Evolutionary conservation across 2,329 filamentous ascomycete genomes (phyloP), one percentile per base, ranked within the genome.

Genomic region (Xylariaceae sp.): DNA sequence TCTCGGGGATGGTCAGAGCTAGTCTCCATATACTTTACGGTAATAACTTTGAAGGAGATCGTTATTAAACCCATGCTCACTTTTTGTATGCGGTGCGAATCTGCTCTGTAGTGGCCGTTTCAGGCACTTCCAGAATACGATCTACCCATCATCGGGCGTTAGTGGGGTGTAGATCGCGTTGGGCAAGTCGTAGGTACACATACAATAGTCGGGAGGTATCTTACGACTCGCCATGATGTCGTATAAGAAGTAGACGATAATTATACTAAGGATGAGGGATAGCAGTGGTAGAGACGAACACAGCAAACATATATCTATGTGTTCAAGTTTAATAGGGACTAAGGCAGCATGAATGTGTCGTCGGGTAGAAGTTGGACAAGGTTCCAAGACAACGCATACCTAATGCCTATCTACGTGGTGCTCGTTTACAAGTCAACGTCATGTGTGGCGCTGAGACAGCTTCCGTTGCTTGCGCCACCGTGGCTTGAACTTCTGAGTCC

Each of bases 31-130:
- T 39, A 39, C 34, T 40, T 35, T 26, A 39, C 4, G 42, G 19
- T 19, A 19, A 19, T 30, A 29, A 7, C 6, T 12, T 6, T 8
- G 8, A 8, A 5, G 32, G 32, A 8, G 32, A 34, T 34, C 8
- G 32, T 6, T 34, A 11, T 11, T 32, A n/a, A 1, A n/a, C 5
- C n/a, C 3, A 2, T 27, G 48, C 69, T 50, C 67, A 89, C 87
- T 87, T 87, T 71, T 99, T 99, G 78, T 97, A 99, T 49, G 91
- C 94, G 78, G 89, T 88, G 64, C 92, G 88, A 68, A 99, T 86
- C 70, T 97, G 88, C 66, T 91, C 84, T 56, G 85, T 83, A 0
- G 84, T 87, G 35, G 92, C 91, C 63, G 80, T 86, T 37, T 89
- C 80, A 50, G 85, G 70, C 57, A 96, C 72, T 60, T 87, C 87